phyloP scores from a whole-genome alignment of 1,139 yeast species.

The Yamadazyma diospyri region DNA sequence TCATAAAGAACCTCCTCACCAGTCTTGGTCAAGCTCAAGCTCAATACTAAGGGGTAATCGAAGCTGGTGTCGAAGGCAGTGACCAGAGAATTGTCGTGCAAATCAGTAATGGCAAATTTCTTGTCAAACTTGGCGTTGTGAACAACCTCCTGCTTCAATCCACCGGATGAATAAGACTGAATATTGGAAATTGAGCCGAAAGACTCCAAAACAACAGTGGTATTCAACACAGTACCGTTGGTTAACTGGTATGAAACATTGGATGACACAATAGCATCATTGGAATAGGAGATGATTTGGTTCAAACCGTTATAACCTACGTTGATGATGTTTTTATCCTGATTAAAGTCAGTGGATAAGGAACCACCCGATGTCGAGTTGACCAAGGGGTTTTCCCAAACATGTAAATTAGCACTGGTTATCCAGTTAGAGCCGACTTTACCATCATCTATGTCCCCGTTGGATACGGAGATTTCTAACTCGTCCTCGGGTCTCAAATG shows the following conservation, averaged over 20 bases:
- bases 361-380: slow-evolving; percentile 38
- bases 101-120: slow-evolving; percentile 15
- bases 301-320: slow-evolving; percentile 17
- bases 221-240: slow-evolving; percentile 32
- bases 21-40: slow-evolving; percentile 1
- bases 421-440: slow-evolving; percentile 65
- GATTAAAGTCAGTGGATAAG: slow-evolving; percentile 18
- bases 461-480: slow-evolving; percentile 47
- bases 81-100: slow-evolving; percentile 6
- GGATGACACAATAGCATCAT: slow-evolving; percentile 13
- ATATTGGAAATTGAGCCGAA: slow-evolving; percentile 26
- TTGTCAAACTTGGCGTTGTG: slow-evolving; percentile 22
- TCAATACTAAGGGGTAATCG: slow-evolving; percentile 24
- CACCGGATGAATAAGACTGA: slow-evolving; percentile 26
- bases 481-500: slow-evolving; percentile 42
- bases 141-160: slow-evolving; percentile 29
- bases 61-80: neutral
- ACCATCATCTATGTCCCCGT: slow-evolving; percentile 37
- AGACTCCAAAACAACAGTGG: slow-evolving; percentile 20
- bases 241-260: slow-evolving; percentile 29
- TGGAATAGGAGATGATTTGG: slow-evolving; percentile 33
- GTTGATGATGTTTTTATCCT: slow-evolving; percentile 17
- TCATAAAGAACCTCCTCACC: slow-evolving; percentile 10
- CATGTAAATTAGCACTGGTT: slow-evolving; percentile 58
- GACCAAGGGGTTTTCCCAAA: slow-evolving; percentile 53